A percentile compares a stretch with the other conserved stretches of the same genome.
Conservation (phyloP, 768 basidiomycete species). For the Tulasnella sp. region DNA sequence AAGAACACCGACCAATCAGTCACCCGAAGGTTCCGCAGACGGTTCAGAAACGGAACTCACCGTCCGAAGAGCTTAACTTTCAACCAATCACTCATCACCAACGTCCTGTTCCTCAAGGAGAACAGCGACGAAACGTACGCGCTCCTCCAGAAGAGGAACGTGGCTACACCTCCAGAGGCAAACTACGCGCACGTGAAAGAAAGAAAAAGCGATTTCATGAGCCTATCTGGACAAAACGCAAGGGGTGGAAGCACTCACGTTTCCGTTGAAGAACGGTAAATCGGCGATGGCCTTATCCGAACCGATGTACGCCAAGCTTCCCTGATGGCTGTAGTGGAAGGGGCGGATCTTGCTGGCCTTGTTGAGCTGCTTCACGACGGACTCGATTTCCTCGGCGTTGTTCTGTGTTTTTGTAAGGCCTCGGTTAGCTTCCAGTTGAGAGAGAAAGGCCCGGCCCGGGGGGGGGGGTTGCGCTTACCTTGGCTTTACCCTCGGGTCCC, state of each 20-base stretch:
- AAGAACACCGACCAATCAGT: too few relatives aligned
- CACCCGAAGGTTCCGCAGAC: too few relatives aligned
- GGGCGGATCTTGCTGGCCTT: slow-evolving; percentile 70
- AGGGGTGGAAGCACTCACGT: too few relatives aligned
- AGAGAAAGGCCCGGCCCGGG: too few relatives aligned
- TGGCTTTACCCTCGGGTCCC: slow-evolving; percentile 41
- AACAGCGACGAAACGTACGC: slow-evolving; percentile 95
- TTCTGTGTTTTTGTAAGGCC: slow-evolving; percentile 26
- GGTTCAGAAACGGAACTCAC: too few relatives aligned
- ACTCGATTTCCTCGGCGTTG: slow-evolving; percentile 47
- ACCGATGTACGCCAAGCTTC: slow-evolving; percentile 43
- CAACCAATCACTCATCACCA: slow-evolving; percentile 88
- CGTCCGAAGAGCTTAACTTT: slow-evolving; percentile 73
- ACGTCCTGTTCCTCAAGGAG: slow-evolving; percentile 85
- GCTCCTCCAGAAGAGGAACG: slow-evolving; percentile 81
- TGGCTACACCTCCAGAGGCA: slow-evolving; percentile 86
- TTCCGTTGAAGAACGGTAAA: slow-evolving; percentile 88
- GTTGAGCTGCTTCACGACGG: slow-evolving; percentile 59
- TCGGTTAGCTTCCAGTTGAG: too few relatives aligned
- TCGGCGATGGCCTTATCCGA: slow-evolving; percentile 40
- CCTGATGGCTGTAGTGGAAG: slow-evolving; percentile 97
- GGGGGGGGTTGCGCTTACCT: too few relatives aligned
- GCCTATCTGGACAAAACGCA: too few relatives aligned
- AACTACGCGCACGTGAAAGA: slow-evolving; percentile 45
- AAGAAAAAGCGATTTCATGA: not conserved